A percentile compares a stretch with the other conserved stretches of the same genome.
These are phyloP conservation scores for Crucibulum laeve DNA, from an alignment of 768 basidiomycete species.

Conservation along the genomic window DNA sequence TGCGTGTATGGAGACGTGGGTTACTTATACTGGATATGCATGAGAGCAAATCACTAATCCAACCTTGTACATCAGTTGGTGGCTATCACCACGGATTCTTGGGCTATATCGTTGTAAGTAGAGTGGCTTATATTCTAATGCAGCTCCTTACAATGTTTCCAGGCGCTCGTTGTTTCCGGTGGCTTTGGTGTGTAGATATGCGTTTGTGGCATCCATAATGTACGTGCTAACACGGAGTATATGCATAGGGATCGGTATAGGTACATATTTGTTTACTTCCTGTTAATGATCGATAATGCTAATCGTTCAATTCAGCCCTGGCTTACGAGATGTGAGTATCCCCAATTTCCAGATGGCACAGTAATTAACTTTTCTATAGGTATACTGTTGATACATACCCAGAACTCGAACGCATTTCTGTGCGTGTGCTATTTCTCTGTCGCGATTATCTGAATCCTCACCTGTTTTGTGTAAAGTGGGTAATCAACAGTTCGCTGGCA, in stretches of 20 bases:
- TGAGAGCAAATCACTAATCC: neutral
- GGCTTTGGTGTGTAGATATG: conserved; percentile 30
- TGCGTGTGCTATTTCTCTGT: conserved; percentile 13
- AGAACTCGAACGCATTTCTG: conserved; percentile 25
- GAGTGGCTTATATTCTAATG: conserved; percentile 19
- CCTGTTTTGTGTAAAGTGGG: conserved; percentile 27
- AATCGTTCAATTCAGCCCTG: conserved; percentile 17
- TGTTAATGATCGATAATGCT: conserved; percentile 1
- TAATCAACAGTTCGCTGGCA: conserved; percentile 34
- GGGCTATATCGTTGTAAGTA: conserved; percentile 29
- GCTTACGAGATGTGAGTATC: conserved; percentile 29
- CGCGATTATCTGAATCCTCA: neutral
- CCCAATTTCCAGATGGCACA: neutral
- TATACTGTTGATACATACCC: conserved; percentile 25
- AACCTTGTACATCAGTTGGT: conserved; percentile 17
- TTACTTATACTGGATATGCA: conserved; percentile 7
- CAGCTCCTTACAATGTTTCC: conserved; percentile 2
- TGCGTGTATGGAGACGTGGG: conserved; percentile 44
- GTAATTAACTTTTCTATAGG: conserved; percentile 12
- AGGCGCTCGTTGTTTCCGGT: conserved; percentile 28
- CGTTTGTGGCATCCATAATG: neutral
- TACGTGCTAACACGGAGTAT: neutral
- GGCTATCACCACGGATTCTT: conserved; percentile 31
- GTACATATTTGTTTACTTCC: conserved; percentile 13
- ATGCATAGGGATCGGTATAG: conserved; percentile 25